Evolutionary conservation across 768 basidiomycete genomes (phyloP).

Genomic region (Mycena venus): DNA sequence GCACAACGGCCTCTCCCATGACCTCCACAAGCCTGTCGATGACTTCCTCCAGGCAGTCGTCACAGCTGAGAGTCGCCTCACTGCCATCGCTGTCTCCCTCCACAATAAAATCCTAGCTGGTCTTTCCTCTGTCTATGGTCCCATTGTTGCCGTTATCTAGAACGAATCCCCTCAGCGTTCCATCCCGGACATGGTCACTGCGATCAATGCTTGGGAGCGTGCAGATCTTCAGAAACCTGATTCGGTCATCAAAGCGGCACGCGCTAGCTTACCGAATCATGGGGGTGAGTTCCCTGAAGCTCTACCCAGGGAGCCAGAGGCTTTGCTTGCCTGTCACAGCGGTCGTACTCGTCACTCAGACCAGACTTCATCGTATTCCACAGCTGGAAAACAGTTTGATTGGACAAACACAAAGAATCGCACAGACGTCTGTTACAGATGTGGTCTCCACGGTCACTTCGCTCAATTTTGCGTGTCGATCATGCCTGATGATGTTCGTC

Average conservation of each 20-base stretch:
- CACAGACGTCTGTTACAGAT: too few species aligned
- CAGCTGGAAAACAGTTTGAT: neutral
- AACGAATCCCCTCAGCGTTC: neutral
- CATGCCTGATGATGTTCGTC: constrained; percentile 8
- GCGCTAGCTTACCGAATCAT: neutral
- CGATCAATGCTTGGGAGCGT: constrained; percentile 9
- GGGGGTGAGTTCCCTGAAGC: too few species aligned
- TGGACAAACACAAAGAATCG: constrained; percentile 15
- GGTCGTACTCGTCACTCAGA: neutral
- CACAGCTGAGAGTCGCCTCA: constrained; percentile 1
- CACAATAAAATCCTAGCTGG: constrained; percentile 1
- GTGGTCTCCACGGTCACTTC: constrained; percentile 5
- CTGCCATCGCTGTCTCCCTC: neutral
- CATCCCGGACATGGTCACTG: neutral
- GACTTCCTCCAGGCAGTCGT: constrained; percentile 5
- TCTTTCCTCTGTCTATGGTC: constrained; percentile 8
- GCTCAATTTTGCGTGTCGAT: constrained; percentile 5
- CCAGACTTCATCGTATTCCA: neutral
- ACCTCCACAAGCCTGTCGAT: constrained; percentile 5
- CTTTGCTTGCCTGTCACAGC: too few species aligned
- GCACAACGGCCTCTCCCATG: too few species aligned
- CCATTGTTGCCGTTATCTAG: constrained; percentile 9
- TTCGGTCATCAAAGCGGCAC: constrained; percentile 3
- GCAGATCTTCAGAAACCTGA: neutral
- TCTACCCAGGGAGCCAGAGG: too few species aligned